Evolutionary conservation across 805 yeast species (phyloP).

Genomic region (Saccharomycopsis vini): DNA sequence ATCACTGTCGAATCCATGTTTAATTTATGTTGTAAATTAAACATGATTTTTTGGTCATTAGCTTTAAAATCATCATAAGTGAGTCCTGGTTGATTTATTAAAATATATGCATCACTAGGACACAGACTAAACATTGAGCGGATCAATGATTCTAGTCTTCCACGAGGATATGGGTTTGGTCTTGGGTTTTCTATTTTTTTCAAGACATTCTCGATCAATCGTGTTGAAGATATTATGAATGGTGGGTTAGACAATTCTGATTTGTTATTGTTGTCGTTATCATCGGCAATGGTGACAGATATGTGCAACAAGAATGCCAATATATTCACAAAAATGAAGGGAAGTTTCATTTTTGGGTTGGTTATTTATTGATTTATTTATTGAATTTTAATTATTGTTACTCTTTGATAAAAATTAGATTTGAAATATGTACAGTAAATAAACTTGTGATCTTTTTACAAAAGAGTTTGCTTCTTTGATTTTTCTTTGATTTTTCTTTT

Average conservation of each 20-base stretch:
- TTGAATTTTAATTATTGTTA: no score
- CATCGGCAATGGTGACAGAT: slow-evolving; percentile 51
- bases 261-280: not conserved
- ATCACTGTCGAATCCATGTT: slow-evolving; percentile 52
- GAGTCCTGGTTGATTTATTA: slow-evolving; percentile 48
- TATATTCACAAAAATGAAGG: no score
- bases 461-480: no score
- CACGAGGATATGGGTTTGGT: slow-evolving; percentile 22
- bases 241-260: slow-evolving; percentile 18
- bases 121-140: slow-evolving; percentile 33
- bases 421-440: no score
- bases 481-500: no score
- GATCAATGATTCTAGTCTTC: slow-evolving; percentile 25
- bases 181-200: slow-evolving; percentile 8
- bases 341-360: no score
- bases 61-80: slow-evolving; percentile 36
- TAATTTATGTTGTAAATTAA: slow-evolving; percentile 41
- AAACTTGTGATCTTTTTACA: no score
- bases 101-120: slow-evolving; percentile 46
- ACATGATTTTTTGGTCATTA: slow-evolving; percentile 33
- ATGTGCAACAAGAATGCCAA: slow-evolving; percentile 46
- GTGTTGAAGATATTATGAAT: slow-evolving; percentile 14
- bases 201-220: slow-evolving; percentile 10
- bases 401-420: no score
- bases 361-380: no score